These are phyloP conservation scores for Colletotrichum shisoi DNA, from an alignment of 2,329 filamentous ascomycete genomes.

Conservation along the genomic window DNA sequence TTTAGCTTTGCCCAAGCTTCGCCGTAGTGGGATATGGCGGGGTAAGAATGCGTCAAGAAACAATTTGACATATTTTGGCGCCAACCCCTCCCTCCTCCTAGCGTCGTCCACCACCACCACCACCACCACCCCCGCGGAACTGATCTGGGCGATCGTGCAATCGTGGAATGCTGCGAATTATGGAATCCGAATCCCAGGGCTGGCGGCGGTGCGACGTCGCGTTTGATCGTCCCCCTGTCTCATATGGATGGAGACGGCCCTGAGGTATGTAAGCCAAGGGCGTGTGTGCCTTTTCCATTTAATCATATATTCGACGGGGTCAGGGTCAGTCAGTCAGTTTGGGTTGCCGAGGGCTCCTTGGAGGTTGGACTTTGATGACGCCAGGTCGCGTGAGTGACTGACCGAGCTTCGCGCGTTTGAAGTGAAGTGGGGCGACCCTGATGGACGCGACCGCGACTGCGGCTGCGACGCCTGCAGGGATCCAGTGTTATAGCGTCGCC, in stretches of 20 bases:
- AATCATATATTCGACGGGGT: not conserved
- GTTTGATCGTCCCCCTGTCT: slow-evolving; percentile 6
- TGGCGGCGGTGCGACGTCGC: not conserved
- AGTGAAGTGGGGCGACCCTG: slow-evolving; percentile 14
- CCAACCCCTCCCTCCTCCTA: slow-evolving; percentile 7
- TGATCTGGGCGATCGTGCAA: slow-evolving; percentile 26
- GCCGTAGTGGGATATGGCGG: slow-evolving; percentile 25
- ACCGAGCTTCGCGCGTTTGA: slow-evolving; percentile 17
- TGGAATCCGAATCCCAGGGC: slow-evolving; percentile 14
- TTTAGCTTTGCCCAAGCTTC: slow-evolving; percentile 7
- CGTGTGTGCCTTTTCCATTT: too few species aligned
- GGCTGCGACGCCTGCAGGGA: not conserved
- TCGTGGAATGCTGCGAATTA: not conserved
- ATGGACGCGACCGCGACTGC: not conserved
- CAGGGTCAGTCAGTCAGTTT: not conserved
- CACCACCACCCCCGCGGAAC: too few species aligned
- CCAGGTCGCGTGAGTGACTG: slow-evolving; percentile 37
- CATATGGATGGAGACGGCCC: too few species aligned
- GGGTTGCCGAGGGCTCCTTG: not conserved
- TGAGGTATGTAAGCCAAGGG: slow-evolving; percentile 2
- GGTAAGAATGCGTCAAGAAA: slow-evolving; percentile 26
- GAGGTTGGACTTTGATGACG: not conserved
- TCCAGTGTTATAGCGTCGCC: not conserved
- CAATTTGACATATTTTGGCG: slow-evolving; percentile 5
- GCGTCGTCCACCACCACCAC: too few species aligned